A percentile compares a stretch with the other conserved stretches of the same genome.
phyloP scores from a whole-genome alignment of 768 basidiomycete species.

The Filobasidium floriforme region DNA sequence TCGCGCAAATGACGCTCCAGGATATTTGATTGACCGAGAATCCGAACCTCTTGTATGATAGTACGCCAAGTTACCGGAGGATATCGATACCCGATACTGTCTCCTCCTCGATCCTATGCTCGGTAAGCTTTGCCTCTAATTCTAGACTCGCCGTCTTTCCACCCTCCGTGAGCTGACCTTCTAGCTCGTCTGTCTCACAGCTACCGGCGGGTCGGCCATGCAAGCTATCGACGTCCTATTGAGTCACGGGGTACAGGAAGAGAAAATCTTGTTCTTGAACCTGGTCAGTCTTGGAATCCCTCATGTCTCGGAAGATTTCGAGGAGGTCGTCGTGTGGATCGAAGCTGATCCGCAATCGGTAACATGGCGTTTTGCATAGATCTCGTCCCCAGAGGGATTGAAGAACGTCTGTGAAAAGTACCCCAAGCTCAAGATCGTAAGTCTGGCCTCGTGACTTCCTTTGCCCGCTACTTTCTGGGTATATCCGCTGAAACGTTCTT shows the following conservation, averaged over 20 bases:
- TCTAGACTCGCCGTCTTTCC: not conserved
- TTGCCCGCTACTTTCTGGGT: not conserved
- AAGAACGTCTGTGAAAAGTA: conserved; percentile 67
- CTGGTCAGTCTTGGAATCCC: conserved; percentile 52
- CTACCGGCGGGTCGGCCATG: conserved; percentile 94
- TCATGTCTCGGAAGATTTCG: not conserved
- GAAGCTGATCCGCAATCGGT: not conserved
- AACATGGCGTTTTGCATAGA: conserved; percentile 48
- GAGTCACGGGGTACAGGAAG: conserved; percentile 85
- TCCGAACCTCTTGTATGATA: not conserved
- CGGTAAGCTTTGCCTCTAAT: conserved; percentile 51
- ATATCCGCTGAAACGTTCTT: not conserved
- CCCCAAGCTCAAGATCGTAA: conserved; percentile 67
- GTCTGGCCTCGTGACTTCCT: conserved; percentile 36
- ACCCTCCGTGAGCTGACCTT: not conserved
- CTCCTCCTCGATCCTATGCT: conserved; percentile 97
- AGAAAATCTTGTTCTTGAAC: conserved; percentile 90
- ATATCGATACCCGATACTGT: conserved; percentile 83
- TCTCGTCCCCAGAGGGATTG: conserved; percentile 84
- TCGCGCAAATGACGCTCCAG: conserved; percentile 10
- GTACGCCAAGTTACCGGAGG: conserved; percentile 71
- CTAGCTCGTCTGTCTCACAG: conserved; percentile 42
- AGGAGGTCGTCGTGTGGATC: not conserved
- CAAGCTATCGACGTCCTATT: conserved; percentile 92
- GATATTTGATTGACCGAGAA: not conserved